Evolutionary conservation across 1,139 yeast genomes (phyloP), one percentile per base, ranked within the genome.

Genomic region (Eremothecium sinecaudum): DNA sequence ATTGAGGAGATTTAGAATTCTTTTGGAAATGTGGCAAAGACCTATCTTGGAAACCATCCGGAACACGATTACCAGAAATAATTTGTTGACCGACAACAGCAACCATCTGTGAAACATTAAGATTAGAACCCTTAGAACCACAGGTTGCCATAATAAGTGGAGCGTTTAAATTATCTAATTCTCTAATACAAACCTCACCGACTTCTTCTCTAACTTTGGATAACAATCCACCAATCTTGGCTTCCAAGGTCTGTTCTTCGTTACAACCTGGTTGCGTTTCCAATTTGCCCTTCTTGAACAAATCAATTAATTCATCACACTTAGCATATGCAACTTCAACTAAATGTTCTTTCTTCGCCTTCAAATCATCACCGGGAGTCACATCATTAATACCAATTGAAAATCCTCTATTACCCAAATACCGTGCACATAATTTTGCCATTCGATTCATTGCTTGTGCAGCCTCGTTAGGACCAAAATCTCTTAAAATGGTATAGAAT

Each of bases 31-130:
- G 99, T 8, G 99, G 99, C 45, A 92, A 66, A 0, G 98, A 84
- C 62, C 99, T 77, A 62, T 92, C 97, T 61, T 92, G 98, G 70
- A 92, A 92, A 18, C 99, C 99, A 70, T 92, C 94, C 14, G 98
- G 98, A 46, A 92, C 98, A 72, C 99, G 94, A 56, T 83, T 82
- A 61, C 99, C 99, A 4, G 95, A 78, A 50, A 92, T 92, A 66
- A 92, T 92, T 61, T 92, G 99, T 63, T 92, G 99, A 39, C 99
- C 99, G 32, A 92, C 99, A 58, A 92, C 96, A 0, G 99, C 98
- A 70, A 92, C 98, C 99, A 92, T 92, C 64, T 92, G 99, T 8
- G 98, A 90, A 28, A 92, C 98, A 60, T 92, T 92, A 46, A 92
- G 73, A 0, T 96, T 86, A 26, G 98, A 90, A 61, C 98, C 99